Evolutionary conservation across 2,329 filamentous ascomycete species (phyloP), one percentile per base, ranked within the genome.

Genomic region (Xylaria sp.): DNA sequence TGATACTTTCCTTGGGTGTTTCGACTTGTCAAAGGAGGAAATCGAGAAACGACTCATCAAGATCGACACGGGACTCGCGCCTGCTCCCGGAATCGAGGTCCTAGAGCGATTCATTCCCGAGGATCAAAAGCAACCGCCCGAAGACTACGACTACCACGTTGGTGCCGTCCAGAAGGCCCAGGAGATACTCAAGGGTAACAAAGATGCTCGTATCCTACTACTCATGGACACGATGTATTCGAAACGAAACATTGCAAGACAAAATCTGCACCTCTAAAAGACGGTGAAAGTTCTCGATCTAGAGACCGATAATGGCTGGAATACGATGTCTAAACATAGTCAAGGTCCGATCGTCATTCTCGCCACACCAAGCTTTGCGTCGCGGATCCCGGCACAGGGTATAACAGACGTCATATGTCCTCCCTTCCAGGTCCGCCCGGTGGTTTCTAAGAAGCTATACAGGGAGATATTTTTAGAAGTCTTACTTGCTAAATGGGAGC

Each of bases 331-430:
- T 3, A 7, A 1, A 32, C 4, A 6, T 18, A 15, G 18, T 8
- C 20, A 6, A 5, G 39, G 30, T 23, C 50, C 50, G 4, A 12
- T 30, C 15, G 32, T 50, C 32, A 9, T 60, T 32, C n/a, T 60
- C 3, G 58, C n/a, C 3, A 60, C 58, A 20, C 20, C 45, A 6
- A 15, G 8, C 6, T 60, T 60, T 15, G 7, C 58, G 3, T 60
- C 58, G 3, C 28, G 58, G 6, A 50, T 60, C 45, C 58, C 58
- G 2, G 13, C 30, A 12, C 2, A 50, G 12, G 45, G 58, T 1
- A 39, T 60, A 6, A 60, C 58, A 4, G 58, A 60, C 8, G 58
- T 60, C 32, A 60, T 60, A 5, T 60, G 57, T 18, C 56, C 39
- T 28, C 12, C 2, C 25, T n/a, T 20, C 7, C 13, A 18, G 6